A percentile compares a stretch with the other conserved stretches of the same genome.
Evolutionary conservation across 2,329 filamentous ascomycete species (phyloP).

Genomic region (Aureobasidium namibiae): DNA sequence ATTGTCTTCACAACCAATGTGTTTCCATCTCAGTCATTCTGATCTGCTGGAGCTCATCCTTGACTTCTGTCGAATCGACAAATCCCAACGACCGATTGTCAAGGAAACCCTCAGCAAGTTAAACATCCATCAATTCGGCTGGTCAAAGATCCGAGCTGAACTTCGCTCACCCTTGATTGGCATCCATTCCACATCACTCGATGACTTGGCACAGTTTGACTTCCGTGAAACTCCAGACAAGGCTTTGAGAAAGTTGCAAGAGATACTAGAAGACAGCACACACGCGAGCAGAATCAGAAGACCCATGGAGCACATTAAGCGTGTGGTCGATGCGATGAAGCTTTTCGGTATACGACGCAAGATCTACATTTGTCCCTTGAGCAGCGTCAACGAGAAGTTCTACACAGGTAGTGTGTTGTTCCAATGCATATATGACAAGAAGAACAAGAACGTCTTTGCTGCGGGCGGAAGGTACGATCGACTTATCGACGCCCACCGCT

Average conservation of each 20-base stretch:
- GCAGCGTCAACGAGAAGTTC: constrained; percentile 85
- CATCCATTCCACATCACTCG: constrained; percentile 78
- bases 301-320: constrained; percentile 61
- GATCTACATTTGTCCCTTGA: constrained; percentile 75
- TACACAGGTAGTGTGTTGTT: constrained; percentile 82
- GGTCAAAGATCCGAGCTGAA: constrained; percentile 75
- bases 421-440: constrained; percentile 82
- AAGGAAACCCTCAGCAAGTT: constrained; percentile 82
- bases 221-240: constrained; percentile 72
- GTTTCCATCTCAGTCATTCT: constrained; percentile 84
- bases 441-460: constrained; percentile 73
- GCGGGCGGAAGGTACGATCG: constrained; percentile 90
- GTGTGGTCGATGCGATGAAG: constrained; percentile 68
- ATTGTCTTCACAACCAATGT: constrained; percentile 61
- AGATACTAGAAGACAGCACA: constrained; percentile 42
- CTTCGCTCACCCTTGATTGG: constrained; percentile 74
- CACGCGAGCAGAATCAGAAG: constrained; percentile 20
- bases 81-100: constrained; percentile 57
- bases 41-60: constrained; percentile 82
- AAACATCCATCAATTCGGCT: constrained; percentile 71
- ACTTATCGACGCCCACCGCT: constrained; percentile 74
- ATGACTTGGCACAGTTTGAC: constrained; percentile 84
- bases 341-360: constrained; percentile 67
- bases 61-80: constrained; percentile 74
- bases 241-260: constrained; percentile 55